Conservation (phyloP, 768 basidiomycete genomes). For the Hysterangium stoloniferum region DNA sequence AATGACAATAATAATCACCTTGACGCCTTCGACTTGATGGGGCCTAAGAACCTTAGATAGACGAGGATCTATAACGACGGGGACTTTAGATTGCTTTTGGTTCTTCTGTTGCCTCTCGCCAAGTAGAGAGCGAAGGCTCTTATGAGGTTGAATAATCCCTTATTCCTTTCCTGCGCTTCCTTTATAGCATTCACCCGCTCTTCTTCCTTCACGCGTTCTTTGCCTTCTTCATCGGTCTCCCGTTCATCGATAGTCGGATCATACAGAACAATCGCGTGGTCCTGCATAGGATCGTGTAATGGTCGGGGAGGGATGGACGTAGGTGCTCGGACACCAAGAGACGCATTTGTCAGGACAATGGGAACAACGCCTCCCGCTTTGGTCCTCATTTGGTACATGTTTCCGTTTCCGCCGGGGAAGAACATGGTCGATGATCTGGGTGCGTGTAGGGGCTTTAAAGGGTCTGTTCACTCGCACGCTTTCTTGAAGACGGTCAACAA, state of each 20-base stretch:
- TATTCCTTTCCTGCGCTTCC: conserved; percentile 62
- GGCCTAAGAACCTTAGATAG: conserved; percentile 84
- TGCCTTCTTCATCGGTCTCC: conserved; percentile 82
- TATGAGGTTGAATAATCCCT: conserved; percentile 85
- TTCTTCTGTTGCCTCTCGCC: conserved; percentile 68
- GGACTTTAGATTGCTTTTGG: conserved; percentile 65
- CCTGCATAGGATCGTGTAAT: conserved; percentile 94
- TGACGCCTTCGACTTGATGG: conserved; percentile 97
- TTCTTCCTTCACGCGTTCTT: conserved; percentile 66
- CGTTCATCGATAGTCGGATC: conserved; percentile 93
- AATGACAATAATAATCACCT: conserved; percentile 41
- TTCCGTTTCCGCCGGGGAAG: conserved; percentile 79
- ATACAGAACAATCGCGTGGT: conserved; percentile 95
- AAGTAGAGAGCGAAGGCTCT: conserved; percentile 72
- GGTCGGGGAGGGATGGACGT: conserved; percentile 81
- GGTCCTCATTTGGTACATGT: conserved; percentile 70
- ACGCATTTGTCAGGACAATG: conserved; percentile 52
- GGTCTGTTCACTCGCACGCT: conserved; percentile 69
- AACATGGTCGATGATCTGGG: conserved; percentile 37
- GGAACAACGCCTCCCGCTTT: conserved; percentile 58
- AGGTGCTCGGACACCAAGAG: conserved; percentile 80
- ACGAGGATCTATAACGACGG: conserved; percentile 92
- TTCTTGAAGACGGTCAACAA: conserved; percentile 61
- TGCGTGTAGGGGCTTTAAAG: conserved; percentile 64
- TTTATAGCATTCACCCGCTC: conserved; percentile 53